These are phyloP conservation scores for Karstenula rhodostoma DNA, from an alignment of 2,329 filamentous ascomycete genomes.

Conservation along the genomic window DNA sequence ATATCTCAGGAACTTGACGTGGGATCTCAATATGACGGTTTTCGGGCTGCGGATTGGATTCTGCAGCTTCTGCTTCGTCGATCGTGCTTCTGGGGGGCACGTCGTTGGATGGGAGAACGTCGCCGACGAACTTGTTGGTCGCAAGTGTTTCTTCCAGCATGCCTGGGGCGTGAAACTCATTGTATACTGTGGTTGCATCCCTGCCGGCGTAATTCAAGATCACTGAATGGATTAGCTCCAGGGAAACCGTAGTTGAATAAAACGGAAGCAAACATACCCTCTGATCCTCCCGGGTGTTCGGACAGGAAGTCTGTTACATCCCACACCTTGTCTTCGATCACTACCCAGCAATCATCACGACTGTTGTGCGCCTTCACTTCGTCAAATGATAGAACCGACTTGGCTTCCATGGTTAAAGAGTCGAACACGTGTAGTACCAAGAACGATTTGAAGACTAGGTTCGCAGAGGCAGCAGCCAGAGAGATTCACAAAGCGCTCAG, in stretches of 20 bases:
- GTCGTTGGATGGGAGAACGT: slow-evolving; percentile 9
- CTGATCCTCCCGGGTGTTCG: slow-evolving; percentile 64
- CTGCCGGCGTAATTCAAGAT: slow-evolving; percentile 32
- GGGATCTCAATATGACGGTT: background rate
- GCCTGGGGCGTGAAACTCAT: slow-evolving; percentile 57
- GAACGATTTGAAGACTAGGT: background rate
- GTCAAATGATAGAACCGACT: slow-evolving; percentile 18
- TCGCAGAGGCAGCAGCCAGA: background rate
- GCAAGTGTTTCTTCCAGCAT: slow-evolving; percentile 48
- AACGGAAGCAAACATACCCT: slow-evolving; percentile 16
- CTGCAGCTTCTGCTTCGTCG: slow-evolving; percentile 15
- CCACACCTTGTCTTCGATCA: slow-evolving; percentile 70
- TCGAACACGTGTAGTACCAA: slow-evolving; percentile 4
- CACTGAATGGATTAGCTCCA: slow-evolving; percentile 9
- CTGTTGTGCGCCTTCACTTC: slow-evolving; percentile 26
- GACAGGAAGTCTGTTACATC: slow-evolving; percentile 69
- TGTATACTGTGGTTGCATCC: slow-evolving; percentile 54
- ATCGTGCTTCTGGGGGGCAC: slow-evolving; percentile 17
- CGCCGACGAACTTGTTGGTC: slow-evolving; percentile 39
- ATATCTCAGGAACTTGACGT: slow-evolving; percentile 1
- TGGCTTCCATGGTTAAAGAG: slow-evolving; percentile 1
- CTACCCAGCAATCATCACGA: slow-evolving; percentile 62
- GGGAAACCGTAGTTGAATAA: background rate
- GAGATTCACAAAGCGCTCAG: background rate
- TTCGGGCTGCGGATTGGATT: background rate